Conservation (phyloP, 1,284 basidiomycete species). For the Sporisorium graminicola region DNA sequence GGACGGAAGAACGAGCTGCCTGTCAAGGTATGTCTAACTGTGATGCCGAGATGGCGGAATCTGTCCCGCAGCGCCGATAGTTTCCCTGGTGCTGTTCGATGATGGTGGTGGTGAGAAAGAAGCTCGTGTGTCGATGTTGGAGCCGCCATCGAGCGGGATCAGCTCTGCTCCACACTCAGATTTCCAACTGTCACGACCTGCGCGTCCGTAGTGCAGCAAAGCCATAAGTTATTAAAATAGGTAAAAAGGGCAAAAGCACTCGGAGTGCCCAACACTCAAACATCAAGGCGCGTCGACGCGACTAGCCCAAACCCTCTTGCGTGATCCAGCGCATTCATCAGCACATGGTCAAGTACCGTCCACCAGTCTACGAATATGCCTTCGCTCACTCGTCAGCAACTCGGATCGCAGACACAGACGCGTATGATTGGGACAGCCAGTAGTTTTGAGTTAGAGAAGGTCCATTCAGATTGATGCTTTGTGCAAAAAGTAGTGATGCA, state of each 20-base stretch:
- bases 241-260: slow-evolving; percentile 4
- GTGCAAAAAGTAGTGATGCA: slow-evolving; percentile 42
- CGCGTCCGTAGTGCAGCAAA: slow-evolving; percentile 5
- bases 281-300: slow-evolving; percentile 40
- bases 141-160: not conserved
- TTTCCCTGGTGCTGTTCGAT: not conserved
- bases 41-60: not conserved
- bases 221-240: too few relatives aligned
- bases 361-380: too few relatives aligned
- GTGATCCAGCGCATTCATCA: slow-evolving; percentile 13
- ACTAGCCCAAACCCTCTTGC: slow-evolving; percentile 1
- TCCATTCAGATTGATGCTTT: slow-evolving; percentile 51
- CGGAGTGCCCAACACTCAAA: slow-evolving; percentile 1
- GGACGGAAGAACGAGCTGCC: not conserved
- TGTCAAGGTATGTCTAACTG: not conserved
- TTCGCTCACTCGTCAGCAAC: too few relatives aligned
- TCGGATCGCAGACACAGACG: not conserved
- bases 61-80: too few relatives aligned
- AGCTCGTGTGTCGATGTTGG: not conserved
- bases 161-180: not conserved
- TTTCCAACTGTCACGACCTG: not conserved
- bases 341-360: too few relatives aligned
- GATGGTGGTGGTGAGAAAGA: slow-evolving; percentile 3
- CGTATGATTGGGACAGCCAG: not conserved
- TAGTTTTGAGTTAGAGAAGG: slow-evolving; percentile 14